Conservation (phyloP, 2,329 filamentous ascomycete species). For the Thermothelomyces thermophilus region DNA sequence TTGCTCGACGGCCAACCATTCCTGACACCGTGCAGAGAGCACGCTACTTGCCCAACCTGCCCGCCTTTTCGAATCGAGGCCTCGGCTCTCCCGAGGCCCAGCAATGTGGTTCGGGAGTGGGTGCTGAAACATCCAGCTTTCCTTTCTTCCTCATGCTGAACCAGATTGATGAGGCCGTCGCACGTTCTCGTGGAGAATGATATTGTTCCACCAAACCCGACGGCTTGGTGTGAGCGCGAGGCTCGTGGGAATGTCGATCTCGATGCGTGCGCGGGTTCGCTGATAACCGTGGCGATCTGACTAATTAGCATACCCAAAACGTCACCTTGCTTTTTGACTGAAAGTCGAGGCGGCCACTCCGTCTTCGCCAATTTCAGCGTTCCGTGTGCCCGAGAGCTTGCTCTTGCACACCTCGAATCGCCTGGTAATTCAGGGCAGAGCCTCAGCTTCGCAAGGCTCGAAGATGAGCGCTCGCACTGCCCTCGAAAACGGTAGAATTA, state of each 20-base stretch:
- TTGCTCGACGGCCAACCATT: slow-evolving; percentile 13
- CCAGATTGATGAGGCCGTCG: neutral
- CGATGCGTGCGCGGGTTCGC: neutral
- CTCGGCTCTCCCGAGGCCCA: neutral
- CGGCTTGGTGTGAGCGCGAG: slow-evolving; percentile 3
- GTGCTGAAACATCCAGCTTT: neutral
- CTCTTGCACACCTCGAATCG: no score
- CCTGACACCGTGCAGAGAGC: slow-evolving; percentile 5
- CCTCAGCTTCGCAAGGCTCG: no score
- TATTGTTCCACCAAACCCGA: slow-evolving; percentile 3
- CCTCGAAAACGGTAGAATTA: no score
- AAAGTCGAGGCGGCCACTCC: neutral
- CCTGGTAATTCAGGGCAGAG: no score
- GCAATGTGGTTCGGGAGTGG: neutral
- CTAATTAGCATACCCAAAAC: neutral
- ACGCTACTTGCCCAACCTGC: slow-evolving; percentile 6
- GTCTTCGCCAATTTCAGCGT: no score
- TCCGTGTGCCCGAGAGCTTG: no score
- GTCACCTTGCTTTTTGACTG: neutral
- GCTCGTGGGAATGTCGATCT: slow-evolving; percentile 6
- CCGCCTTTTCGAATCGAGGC: neutral
- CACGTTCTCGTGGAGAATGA: neutral
- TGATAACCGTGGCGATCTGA: slow-evolving; percentile 1
- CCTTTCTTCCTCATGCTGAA: neutral
- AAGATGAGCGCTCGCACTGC: no score